Base-by-base conservation (phyloP, 805 yeast species). In the Brettanomyces anomalus region DNA sequence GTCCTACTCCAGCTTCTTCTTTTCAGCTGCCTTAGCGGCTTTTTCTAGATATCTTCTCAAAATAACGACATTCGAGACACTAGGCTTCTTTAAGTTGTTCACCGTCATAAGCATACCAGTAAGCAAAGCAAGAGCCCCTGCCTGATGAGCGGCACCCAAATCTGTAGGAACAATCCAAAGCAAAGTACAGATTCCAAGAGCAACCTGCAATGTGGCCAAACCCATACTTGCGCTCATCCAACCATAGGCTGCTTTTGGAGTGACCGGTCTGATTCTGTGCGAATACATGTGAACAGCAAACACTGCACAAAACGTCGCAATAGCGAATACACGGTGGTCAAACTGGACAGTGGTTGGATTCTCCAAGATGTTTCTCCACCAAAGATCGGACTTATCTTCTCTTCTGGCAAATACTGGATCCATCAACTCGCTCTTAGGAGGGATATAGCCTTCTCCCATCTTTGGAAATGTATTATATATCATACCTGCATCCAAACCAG, bases 401-500 rank as follows among this genome's bases (percentile, higher is more conserved):
- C 70, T 70, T 58, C 93, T 73, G 3, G 95, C 72, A 58, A 70
- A 93, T 16, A 74, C 71, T 4, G 82, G 78, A 38, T 85, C 83
- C 70, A 89, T 76, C 40, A 93, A 67, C 61, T 93, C 99, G 49
- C 72, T 66, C n/a, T 58, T 62, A 15, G 84, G 74, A 8, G 99
- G 98, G 33, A 84, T 49, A 66, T 75, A 72, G 34, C 75, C 76
- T 40, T 86, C 86, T 35, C 97, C 97, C 98, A 93, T 93, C 54
- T 81, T 85, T 28, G 99, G 98, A 74, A 88, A 93, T 4, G 94
- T 82, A 63, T 93, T 93, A 65, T 93, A 93, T 51, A 93, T 88
- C 63, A 89, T 70, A 40, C 98, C 98, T 3, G 99, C 98, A 64
- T 93, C 98, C 43, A 93, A 70, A 7, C 98, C 98, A 14, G 99